A percentile compares a stretch with the other conserved stretches of the same genome.
Conservation (phyloP, 495 filamentous ascomycete species). For the Aspergillus carlsbadensis region DNA sequence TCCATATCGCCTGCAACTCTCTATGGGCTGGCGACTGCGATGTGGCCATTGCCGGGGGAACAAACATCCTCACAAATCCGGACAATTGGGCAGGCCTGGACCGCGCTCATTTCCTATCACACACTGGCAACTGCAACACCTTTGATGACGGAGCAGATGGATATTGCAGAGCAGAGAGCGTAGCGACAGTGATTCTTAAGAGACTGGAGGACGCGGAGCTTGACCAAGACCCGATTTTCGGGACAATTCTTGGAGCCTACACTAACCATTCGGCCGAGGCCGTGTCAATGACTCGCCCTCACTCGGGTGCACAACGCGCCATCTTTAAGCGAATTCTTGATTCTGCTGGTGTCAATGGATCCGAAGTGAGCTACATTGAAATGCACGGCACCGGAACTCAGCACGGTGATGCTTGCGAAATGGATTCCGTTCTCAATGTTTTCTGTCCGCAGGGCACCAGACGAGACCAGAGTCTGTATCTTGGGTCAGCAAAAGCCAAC, state of each 20-base stretch:
- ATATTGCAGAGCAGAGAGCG: constrained; percentile 3
- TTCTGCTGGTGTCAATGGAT: constrained; percentile 43
- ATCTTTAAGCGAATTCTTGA: constrained; percentile 24
- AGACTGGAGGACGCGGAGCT: neutral
- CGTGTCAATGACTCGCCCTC: constrained; percentile 42
- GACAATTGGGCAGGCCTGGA: constrained; percentile 81
- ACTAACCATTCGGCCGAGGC: constrained; percentile 50
- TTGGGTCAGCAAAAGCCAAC: constrained; percentile 38
- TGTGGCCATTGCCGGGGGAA: constrained; percentile 79
- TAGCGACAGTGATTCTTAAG: neutral
- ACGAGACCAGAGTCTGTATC: constrained; percentile 12
- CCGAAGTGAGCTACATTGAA: constrained; percentile 34
- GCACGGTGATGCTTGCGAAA: constrained; percentile 3
- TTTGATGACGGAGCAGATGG: constrained; percentile 11
- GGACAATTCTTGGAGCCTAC: neutral
- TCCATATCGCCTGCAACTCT: constrained; percentile 79
- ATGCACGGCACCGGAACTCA: constrained; percentile 7
- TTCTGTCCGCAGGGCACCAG: constrained; percentile 1
- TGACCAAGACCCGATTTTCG: constrained; percentile 5
- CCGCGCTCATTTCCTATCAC: constrained; percentile 1
- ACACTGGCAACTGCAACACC: constrained; percentile 4
- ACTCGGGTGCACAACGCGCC: constrained; percentile 46
- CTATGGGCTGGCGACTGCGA: constrained; percentile 79
- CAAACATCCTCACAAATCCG: constrained; percentile 77
- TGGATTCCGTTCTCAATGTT: constrained; percentile 23